Evolutionary conservation across 768 basidiomycete species (phyloP).

Genomic region (Brasilioporus rufonigricans): DNA sequence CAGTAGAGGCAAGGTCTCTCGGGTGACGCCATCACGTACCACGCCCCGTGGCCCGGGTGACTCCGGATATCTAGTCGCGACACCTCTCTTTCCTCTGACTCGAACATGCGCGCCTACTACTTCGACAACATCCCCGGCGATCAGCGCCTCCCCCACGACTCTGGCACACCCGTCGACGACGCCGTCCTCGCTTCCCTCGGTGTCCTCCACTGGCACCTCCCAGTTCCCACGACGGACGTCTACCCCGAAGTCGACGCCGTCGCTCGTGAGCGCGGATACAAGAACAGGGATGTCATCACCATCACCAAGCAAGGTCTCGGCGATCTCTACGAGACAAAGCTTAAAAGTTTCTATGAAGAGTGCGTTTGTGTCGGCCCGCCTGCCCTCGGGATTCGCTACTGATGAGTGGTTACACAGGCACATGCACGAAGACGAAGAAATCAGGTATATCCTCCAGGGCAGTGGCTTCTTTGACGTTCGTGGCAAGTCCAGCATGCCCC

Average conservation of each 20-base stretch:
- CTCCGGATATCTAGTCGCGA: too few relatives aligned
- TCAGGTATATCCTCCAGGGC: slow-evolving; percentile 81
- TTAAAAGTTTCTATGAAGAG: slow-evolving; percentile 85
- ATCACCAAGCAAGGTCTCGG: slow-evolving; percentile 79
- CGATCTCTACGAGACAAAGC: slow-evolving; percentile 74
- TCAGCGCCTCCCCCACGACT: slow-evolving; percentile 80
- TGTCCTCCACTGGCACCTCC: slow-evolving; percentile 66
- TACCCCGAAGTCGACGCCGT: slow-evolving; percentile 59
- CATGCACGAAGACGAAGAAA: slow-evolving; percentile 96
- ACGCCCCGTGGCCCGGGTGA: too few relatives aligned
- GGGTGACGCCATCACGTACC: too few relatives aligned
- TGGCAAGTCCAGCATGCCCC: slow-evolving; percentile 44
- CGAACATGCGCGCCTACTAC: slow-evolving; percentile 69
- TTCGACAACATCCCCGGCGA: slow-evolving; percentile 75
- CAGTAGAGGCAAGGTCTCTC: too few relatives aligned
- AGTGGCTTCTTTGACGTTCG: slow-evolving; percentile 91
- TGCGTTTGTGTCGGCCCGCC: slow-evolving; percentile 33
- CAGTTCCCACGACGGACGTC: slow-evolving; percentile 36
- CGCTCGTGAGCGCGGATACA: slow-evolving; percentile 71
- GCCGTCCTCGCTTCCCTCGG: slow-evolving; percentile 54
- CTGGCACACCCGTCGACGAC: slow-evolving; percentile 48
- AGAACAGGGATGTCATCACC: slow-evolving; percentile 79
- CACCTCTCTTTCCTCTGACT: neutral
- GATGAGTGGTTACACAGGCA: slow-evolving; percentile 47
- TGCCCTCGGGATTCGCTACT: neutral